These are phyloP conservation scores for Eucalyptus regnans DNA, from an alignment of 345 rosid genomes.

Conservation along the genomic window DNA sequence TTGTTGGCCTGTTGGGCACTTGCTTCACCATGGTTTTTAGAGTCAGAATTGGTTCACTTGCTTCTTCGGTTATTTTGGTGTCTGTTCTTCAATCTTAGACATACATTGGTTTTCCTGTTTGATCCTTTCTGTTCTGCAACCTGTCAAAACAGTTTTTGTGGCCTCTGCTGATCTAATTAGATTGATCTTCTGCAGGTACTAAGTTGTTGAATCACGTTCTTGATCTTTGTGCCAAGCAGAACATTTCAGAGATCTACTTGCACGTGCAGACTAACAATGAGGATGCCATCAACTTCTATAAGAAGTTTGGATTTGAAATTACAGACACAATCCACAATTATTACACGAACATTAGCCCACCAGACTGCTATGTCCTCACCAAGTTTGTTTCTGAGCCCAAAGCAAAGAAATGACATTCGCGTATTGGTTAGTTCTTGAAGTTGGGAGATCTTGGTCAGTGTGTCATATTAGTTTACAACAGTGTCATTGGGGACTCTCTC, in stretches of 20 bases:
- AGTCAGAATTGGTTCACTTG: background rate
- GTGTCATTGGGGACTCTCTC: background rate
- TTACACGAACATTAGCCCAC: constrained; percentile 74
- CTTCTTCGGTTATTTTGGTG: background rate
- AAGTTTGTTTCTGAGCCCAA: constrained; percentile 44
- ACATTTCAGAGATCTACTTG: constrained; percentile 74
- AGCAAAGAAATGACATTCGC: constrained; percentile 27
- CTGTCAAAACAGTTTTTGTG: background rate
- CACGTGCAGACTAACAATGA: constrained; percentile 97
- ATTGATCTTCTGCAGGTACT: constrained; percentile 39
- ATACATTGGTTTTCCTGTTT: background rate
- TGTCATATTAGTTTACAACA: background rate
- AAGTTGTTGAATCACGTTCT: constrained; percentile 80
- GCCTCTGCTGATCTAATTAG: background rate
- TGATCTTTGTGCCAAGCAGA: constrained; percentile 64
- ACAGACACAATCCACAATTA: constrained; percentile 79
- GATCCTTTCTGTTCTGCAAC: background rate
- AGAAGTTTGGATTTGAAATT: constrained; percentile 86
- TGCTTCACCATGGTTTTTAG: background rate
- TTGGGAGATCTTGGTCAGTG: background rate
- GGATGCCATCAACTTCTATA: constrained; percentile 91
- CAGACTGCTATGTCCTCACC: constrained; percentile 72
- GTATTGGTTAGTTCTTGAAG: background rate
- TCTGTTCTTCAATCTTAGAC: background rate
- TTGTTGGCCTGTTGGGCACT: background rate